These are phyloP conservation scores for Psilocybe mexicana DNA, from an alignment of 1,284 basidiomycete genomes.

Conservation along the genomic window DNA sequence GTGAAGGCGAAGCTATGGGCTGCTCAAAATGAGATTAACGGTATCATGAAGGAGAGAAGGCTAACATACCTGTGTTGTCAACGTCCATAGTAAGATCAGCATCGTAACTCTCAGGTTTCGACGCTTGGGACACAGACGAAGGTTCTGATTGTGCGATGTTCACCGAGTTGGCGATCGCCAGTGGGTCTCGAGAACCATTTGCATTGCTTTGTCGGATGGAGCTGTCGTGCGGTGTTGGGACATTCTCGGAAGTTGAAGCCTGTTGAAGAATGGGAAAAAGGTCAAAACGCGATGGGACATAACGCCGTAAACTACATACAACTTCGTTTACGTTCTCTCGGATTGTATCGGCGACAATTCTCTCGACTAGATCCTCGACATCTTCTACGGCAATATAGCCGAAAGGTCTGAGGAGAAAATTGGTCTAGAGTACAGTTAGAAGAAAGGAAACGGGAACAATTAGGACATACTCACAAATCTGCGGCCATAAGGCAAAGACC, in stretches of 20 bases:
- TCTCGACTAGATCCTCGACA: neutral
- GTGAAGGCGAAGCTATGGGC: constrained; percentile 2
- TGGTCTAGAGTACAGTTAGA: constrained; percentile 8
- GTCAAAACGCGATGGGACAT: neutral
- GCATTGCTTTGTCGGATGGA: neutral
- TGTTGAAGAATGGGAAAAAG: neutral
- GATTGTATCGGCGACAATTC: too few species aligned
- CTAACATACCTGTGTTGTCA: neutral
- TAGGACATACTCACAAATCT: constrained; percentile 14
- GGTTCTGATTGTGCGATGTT: neutral
- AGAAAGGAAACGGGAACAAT: neutral
- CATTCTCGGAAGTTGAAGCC: neutral
- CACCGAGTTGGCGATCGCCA: neutral
- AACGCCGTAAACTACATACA: neutral
- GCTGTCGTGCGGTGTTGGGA: neutral
- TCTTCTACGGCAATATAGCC: constrained; percentile 4
- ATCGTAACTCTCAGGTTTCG: neutral
- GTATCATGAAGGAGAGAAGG: neutral
- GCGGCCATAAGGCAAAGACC: constrained; percentile 41
- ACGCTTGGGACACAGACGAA: neutral
- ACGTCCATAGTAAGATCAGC: neutral
- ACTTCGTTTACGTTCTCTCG: neutral
- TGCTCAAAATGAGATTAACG: neutral
- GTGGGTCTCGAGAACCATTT: neutral
- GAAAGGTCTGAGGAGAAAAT: constrained; percentile 4